Evolutionary conservation across 345 rosid species (phyloP).

Genomic region (Garcia nutans): DNA sequence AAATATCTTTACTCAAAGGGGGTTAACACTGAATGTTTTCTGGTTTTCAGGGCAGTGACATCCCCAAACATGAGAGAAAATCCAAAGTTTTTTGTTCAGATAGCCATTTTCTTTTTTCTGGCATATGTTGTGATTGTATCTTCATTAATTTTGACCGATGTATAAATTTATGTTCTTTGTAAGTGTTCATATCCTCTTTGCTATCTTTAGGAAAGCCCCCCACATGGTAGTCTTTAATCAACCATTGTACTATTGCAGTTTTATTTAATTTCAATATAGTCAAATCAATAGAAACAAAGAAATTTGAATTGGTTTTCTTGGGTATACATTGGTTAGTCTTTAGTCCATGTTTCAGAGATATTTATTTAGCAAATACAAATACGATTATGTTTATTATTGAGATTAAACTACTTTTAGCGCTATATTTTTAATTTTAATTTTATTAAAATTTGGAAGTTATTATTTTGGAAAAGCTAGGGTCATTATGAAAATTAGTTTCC

Average conservation of each 20-base stretch:
- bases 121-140: constrained; percentile 95
- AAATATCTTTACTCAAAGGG: not conserved
- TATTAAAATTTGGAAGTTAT: too few relatives aligned
- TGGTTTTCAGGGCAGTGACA: constrained; percentile 80
- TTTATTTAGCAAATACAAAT: too few relatives aligned
- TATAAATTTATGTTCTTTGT: constrained; percentile 36
- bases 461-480: too few relatives aligned
- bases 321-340: not conserved
- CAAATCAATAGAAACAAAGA: constrained; percentile 21
- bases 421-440: too few relatives aligned
- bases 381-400: too few relatives aligned
- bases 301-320: not conserved
- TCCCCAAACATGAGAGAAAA: constrained; percentile 99
- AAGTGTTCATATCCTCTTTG: not conserved
- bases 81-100: constrained; percentile 82
- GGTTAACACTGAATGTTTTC: constrained; percentile 1
- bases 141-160: constrained; percentile 89
- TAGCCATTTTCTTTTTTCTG: constrained; percentile 81
- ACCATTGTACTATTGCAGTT: constrained; percentile 9
- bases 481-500: too few relatives aligned
- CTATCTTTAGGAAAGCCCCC: not conserved
- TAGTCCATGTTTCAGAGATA: not conserved
- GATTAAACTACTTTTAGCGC: too few relatives aligned
- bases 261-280: constrained; percentile 11
- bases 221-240: constrained; percentile 3